Evolutionary conservation across 352 stramenopile genomes (phyloP), one percentile per base, ranked within the genome.

Genomic region (Globisporangium splendens): DNA sequence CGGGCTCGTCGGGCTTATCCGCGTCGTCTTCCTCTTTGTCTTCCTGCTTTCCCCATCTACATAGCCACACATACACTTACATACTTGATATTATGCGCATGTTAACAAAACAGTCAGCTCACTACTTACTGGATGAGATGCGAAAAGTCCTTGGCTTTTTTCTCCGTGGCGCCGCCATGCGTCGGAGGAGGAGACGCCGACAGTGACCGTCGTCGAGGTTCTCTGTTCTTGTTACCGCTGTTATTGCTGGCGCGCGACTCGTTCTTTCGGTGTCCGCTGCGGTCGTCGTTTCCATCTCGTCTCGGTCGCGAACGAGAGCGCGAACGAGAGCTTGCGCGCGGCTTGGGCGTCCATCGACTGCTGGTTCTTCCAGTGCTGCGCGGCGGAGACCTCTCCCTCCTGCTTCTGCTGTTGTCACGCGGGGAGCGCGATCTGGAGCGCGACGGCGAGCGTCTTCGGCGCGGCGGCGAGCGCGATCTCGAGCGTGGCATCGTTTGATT

Each of bases 31-130:
- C 68, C 22, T 86, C 61, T 8, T 86, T 60, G 43, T 89, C 73
- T 58, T 89, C 80, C 31, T 82, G 59, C 65, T 92, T 89, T 10
- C 83, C 83, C 83, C 84, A 92, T 47, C 82, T 92, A 51, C 44
- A 35, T 10, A 35, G 28, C 28, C 28, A 3, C 12, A 61, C 46
- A 44, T 33, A 54, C 14, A 8, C 28, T 55, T 5, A 20, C 39
- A 44, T 7, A 46, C 14, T 3, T 12, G 22, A 53, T 35, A 10
- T 10, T 10, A 46, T 54, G 12, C 42, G 13, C 20, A 47, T 18
- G 20, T 5, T 15, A 31, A n/a, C 14, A 20, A 48, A 47, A 41
- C 48, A 22, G n/a, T 4, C 28, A 47, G 24, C 18, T 43, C 11
- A 8, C 0, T 35, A 67, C 72, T 55, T 50, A 87, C 75, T 86